Base-by-base conservation (phyloP, 352 stramenopile genomes). In the Pythium utonaiense region DNA sequence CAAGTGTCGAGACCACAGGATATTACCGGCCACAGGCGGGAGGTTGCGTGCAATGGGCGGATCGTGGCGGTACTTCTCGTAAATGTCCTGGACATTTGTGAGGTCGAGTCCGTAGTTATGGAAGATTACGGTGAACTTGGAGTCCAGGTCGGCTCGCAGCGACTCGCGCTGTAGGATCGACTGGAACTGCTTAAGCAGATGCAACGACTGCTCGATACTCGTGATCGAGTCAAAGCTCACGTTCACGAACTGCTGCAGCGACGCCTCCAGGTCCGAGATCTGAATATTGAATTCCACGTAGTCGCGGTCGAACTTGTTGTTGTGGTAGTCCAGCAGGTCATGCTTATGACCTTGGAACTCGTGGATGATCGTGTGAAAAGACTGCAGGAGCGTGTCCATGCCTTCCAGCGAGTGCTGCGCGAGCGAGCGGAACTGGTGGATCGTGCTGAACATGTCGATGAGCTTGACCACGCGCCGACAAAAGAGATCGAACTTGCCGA, bases 361-460 rank as follows among this genome's bases (percentile, higher is more conserved):
- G 16, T 96, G 87, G 42, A 99, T 98, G 53, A 99, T 96, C 42
- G 83, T 77, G 57, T 98, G 96, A 75, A 99, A 99, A 52, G 97
- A 95, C 1, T 88, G 83, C 22, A 93, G 95, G 6, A 97, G 54
- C 38, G 93, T 81, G 10, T 96, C 89, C 88, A 97, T 96, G 1
- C 88, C 90, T 64, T 97, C 90, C 0, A 97, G 72, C 33, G 97
- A 95, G 71, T 98, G 95, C 50, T 97, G 81, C 0, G 83, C 91
- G 0, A 98, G 71, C 6, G 84, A 90, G 31, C 86, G 93, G 54
- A 98, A 98, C 74, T 98, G 95, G 63, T 99, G 94, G 59, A 99
- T 98, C 7, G 97, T 99, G 52, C 86, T 98, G 69, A 99, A 99
- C 96, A 99, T 98, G 64, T 99, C 96, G 60, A 99, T 99, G 31